These are phyloP conservation scores for Eimeria necatrix DNA, from an alignment of 169 alveolate genomes.

Conservation along the genomic window DNA sequence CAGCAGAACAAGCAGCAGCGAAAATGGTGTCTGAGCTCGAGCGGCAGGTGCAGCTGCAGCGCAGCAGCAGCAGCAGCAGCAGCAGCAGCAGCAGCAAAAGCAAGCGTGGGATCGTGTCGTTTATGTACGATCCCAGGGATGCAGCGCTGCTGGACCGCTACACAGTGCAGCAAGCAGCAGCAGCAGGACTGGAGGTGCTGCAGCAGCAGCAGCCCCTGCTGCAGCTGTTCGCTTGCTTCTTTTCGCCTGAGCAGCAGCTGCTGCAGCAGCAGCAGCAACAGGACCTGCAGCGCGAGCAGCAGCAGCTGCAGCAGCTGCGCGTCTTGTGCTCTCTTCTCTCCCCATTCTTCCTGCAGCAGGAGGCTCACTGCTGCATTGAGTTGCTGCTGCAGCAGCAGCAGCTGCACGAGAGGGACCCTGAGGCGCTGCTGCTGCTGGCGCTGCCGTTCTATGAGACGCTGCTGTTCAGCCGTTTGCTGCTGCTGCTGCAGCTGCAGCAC, in stretches of 20 bases:
- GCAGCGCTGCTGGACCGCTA: neutral
- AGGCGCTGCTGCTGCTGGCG: conserved; percentile 38
- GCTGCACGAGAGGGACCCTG: conserved; percentile 15
- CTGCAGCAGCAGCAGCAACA: conserved; percentile 20
- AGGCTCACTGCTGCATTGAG: conserved; percentile 45
- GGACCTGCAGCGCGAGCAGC: conserved; percentile 16
- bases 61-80: conserved; percentile 50
- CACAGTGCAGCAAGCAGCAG: conserved; percentile 62
- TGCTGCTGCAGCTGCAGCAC: conserved; percentile 48
- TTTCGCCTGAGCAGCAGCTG: neutral
- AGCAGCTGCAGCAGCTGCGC: conserved; percentile 69
- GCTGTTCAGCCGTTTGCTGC: conserved; percentile 55
- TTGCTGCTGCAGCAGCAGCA: conserved; percentile 50
- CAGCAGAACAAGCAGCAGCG: neutral
- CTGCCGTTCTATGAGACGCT: conserved; percentile 12
- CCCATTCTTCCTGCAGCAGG: conserved; percentile 13
- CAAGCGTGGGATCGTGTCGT: conserved; percentile 19
- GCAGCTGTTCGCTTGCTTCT: conserved; percentile 19
- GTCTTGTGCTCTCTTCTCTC: conserved; percentile 43
- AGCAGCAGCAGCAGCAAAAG: conserved; percentile 50
- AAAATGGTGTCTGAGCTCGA: conserved; percentile 47
- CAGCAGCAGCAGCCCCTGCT: conserved; percentile 72
- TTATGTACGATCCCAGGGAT: conserved; percentile 58
- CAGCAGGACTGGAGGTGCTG: conserved; percentile 34
- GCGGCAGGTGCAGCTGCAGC: conserved; percentile 58